Conservation (phyloP, 2,329 filamentous ascomycete species). For the Sodiomyces alkalinus region DNA sequence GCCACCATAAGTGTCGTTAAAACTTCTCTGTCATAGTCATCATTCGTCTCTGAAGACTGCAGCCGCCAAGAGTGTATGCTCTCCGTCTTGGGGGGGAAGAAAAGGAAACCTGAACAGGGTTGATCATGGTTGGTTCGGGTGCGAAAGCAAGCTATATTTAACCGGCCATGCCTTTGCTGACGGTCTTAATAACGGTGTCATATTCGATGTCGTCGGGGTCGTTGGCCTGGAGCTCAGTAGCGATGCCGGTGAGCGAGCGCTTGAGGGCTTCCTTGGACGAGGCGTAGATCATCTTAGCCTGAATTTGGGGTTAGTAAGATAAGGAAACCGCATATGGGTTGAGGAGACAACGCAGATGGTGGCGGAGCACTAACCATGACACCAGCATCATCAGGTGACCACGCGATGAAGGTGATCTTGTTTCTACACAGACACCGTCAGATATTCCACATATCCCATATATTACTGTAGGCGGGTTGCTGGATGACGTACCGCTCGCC, state of each 20-base stretch:
- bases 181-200: conserved; percentile 50
- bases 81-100: conserved; percentile 6
- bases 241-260: conserved; percentile 61
- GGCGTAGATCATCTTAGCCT: conserved; percentile 85
- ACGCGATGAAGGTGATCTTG: conserved; percentile 68
- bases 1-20: too few relatives aligned
- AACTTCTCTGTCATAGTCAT: conserved; percentile 9
- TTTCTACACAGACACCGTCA: conserved; percentile 30
- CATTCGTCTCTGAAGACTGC: conserved; percentile 10
- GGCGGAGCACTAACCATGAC: conserved; percentile 47
- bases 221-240: conserved; percentile 69
- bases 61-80: conserved; percentile 9
- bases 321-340: too few relatives aligned
- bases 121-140: too few relatives aligned
- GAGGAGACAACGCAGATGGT: background rate
- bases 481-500: conserved; percentile 46
- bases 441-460: too few relatives aligned
- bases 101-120: too few relatives aligned
- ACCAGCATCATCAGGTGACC: conserved; percentile 68
- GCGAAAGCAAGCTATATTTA: conserved; percentile 17
- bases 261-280: conserved; percentile 80
- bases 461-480: conserved; percentile 6
- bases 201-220: conserved; percentile 71
- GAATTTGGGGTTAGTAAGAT: conserved; percentile 5
- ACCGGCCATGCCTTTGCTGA: conserved; percentile 46